Base-by-base conservation (phyloP, 805 yeast genomes). In the Ogataea nonfermentans region DNA sequence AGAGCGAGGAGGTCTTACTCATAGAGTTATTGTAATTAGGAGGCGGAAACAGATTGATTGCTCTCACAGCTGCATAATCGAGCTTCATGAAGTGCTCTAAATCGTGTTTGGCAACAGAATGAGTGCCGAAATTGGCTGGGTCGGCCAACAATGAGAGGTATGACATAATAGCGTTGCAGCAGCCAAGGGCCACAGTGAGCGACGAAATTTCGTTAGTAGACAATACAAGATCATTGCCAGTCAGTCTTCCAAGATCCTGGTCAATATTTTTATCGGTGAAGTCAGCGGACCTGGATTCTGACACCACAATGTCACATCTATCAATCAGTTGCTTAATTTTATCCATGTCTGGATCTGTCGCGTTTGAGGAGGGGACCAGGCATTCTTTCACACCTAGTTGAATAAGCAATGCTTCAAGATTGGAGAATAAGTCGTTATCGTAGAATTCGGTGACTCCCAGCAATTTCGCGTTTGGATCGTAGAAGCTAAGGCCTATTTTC, bases 301-400 rank as follows among this genome's bases (percentile, higher is more conserved):
- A 79, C 5, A 81, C 70, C 2, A 86, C 82, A 24, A 88, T 74
- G 33, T 80, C 87, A 48, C 95, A 88, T 40, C 91, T 76, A 51
- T 84, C 85, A 46, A 91, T 68, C 15, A 87, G 81, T 47, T 81
- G 85, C 15, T 67, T 66, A 39, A 91, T 67, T 57, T 88, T 89
- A 32, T 71, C 68, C 34, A 74, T 63, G 42, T 84, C 91, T 4
- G 75, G 64, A 40, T 78, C 83, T 14, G 45, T 29, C 2, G 47
- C 51, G 9, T 40, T 34, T 4, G 67, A 63, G 9, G 50, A 37
- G 9, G 83, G 81, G 5, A 91, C 52, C 11, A 93, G 57, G 28
- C 88, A 81, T 57, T 93, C 99, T 53, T 84, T 86, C 6, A 89
- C 87, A 14, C 95, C 96, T 24, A 89, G 67, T 60, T 93, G 99